Evolutionary conservation across 2,329 filamentous ascomycete species (phyloP).

Genomic region (Coniochaeta ligniaria): DNA sequence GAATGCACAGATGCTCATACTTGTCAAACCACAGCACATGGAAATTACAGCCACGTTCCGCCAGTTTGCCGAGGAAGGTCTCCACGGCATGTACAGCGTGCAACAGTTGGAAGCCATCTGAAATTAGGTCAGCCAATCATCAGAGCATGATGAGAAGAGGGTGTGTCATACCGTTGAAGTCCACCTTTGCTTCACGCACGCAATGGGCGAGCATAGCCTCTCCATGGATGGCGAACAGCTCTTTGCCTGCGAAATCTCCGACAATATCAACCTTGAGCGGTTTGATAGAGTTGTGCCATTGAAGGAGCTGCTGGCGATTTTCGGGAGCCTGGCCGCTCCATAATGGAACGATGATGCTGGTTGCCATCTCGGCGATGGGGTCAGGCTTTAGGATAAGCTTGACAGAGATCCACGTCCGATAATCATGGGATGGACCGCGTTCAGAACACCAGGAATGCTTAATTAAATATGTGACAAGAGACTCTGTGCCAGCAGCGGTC

Average conservation of each 20-base stretch:
- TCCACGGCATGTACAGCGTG: conserved; percentile 67
- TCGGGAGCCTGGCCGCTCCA: neutral
- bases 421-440: neutral
- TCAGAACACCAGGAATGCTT: neutral
- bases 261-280: conserved; percentile 48
- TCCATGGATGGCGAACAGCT: conserved; percentile 66
- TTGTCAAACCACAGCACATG: conserved; percentile 62
- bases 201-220: conserved; percentile 63
- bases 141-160: neutral
- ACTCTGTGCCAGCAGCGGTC: neutral
- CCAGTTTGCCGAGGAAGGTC: conserved; percentile 52
- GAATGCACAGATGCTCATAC: conserved; percentile 48
- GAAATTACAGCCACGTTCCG: conserved; percentile 60
- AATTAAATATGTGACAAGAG: neutral
- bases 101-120: conserved; percentile 61
- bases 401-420: neutral
- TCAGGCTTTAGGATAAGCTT: neutral
- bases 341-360: neutral
- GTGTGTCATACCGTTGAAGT: conserved; percentile 45
- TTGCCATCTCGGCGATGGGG: neutral
- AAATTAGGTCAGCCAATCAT: neutral
- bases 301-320: neutral
- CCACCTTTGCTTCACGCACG: conserved; percentile 53
- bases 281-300: conserved; percentile 11
- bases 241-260: conserved; percentile 68